These are phyloP conservation scores for Saccharomycopsis sp. DNA, from an alignment of 805 yeast genomes.

Conservation along the genomic window DNA sequence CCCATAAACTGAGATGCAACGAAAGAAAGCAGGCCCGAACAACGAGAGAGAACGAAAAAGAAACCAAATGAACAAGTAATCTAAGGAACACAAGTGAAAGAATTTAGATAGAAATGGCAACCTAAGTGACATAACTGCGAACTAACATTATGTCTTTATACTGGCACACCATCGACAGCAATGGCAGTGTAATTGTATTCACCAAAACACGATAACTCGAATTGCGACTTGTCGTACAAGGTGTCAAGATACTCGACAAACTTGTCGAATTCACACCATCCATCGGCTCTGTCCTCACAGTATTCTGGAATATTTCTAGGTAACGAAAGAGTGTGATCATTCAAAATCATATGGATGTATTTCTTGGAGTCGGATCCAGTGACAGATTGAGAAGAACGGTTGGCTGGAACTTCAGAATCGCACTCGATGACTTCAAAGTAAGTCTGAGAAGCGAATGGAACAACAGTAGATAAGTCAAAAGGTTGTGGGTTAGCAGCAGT, in stretches of 20 bases:
- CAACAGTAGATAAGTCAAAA: conserved; percentile 21
- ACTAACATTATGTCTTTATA: too few relatives aligned
- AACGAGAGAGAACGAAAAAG: too few relatives aligned
- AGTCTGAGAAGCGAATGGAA: conserved; percentile 22
- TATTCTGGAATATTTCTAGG: conserved; percentile 20
- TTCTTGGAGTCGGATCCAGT: neutral
- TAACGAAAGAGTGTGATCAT: conserved; percentile 21
- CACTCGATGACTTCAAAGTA: conserved; percentile 22
- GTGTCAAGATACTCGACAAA: conserved; percentile 21
- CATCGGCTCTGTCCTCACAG: conserved; percentile 22
- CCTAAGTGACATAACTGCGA: too few relatives aligned
- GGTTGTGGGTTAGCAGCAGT: conserved; percentile 14
- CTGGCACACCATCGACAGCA: conserved; percentile 10
- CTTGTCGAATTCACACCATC: conserved; percentile 22
- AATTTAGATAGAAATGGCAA: too few relatives aligned
- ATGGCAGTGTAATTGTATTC: neutral
- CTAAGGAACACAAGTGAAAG: too few relatives aligned
- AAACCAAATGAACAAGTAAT: too few relatives aligned
- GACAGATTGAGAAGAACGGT: conserved; percentile 11
- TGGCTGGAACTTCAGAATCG: conserved; percentile 15
- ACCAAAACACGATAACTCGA: neutral
- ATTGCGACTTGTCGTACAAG: conserved; percentile 12
- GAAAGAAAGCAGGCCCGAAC: too few relatives aligned
- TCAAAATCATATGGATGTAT: conserved; percentile 21
- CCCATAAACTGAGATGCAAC: too few relatives aligned